Evolutionary conservation across 306 rosid genomes (phyloP), one percentile per base, ranked within the genome.

Genomic region (Vachellia pachyceras): DNA sequence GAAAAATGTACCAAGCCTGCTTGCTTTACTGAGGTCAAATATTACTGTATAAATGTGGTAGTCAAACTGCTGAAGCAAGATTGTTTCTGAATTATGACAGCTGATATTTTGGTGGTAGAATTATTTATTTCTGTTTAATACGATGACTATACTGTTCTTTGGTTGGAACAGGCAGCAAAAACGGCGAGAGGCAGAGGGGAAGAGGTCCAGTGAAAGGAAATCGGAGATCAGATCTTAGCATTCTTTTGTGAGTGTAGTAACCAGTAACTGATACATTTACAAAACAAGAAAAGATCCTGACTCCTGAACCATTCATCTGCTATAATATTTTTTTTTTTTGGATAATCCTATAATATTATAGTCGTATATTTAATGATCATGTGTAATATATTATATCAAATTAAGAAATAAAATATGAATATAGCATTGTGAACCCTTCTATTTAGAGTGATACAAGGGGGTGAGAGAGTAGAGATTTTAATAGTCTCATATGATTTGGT

Each of bases 171-270:
- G 97, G 83, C 97, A 91, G 78, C 93, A 90, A 60, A 85, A 90
- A 83, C 90, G 94, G 79, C 89, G 97, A 78, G 97, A 93, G 85
- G 98, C 92, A 50, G 99, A 95, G 86, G 99, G 91, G 84, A 93
- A 82, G 85, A 91, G 91, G 80, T 96, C 98, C 15, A 84, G 85
- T 20, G 94, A 87, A 69, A 93, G 90, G 80, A 96, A 89, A 85
- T 75, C 87, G 33, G 94, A 92, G 66, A 92, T 93, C 84, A 88
- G 94, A 87, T 92, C 98, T 0, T 96, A 89, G 77, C 82, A 23
- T 83, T 65, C 45, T 39, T 72, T 55, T 54, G 79, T 79, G 47
- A 69, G 14, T 74, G 80, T 47, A 35, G 69, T 68, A 22, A 57
- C 44, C 3, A 17, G 73, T 68, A 29, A 57, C 45, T 5, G 73